Evolutionary conservation across 2,329 filamentous ascomycete species (phyloP).

Genomic region (Talaromyces atroroseus): DNA sequence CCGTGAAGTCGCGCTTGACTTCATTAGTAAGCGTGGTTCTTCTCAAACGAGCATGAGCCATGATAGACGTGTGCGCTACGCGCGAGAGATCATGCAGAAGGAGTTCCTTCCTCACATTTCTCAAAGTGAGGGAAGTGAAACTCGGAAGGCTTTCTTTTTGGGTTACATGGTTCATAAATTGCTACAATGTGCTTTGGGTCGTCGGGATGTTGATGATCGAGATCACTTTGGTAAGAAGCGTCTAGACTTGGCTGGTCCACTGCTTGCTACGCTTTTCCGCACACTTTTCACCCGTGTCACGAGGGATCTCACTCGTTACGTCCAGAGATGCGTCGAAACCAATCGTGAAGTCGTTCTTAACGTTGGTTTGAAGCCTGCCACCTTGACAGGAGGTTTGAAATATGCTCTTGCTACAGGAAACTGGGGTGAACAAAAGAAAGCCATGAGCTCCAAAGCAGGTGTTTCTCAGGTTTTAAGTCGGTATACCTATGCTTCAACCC

Average conservation of each 20-base stretch:
- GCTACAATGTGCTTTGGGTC: conserved; percentile 84
- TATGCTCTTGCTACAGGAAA: conserved; percentile 97
- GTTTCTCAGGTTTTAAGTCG: conserved; percentile 97
- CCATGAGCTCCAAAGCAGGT: conserved; percentile 87
- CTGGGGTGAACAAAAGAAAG: conserved; percentile 99
- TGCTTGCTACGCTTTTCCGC: conserved; percentile 94
- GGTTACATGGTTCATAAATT: conserved; percentile 98
- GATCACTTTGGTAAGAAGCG: conserved; percentile 99
- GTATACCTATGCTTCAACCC: conserved; percentile 92
- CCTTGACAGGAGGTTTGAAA: conserved; percentile 87
- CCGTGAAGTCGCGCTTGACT: conserved; percentile 87
- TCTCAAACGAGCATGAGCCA: conserved; percentile 64
- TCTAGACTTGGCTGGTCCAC: conserved; percentile 85
- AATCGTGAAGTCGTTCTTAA: conserved; percentile 85
- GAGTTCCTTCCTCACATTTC: conserved; percentile 96
- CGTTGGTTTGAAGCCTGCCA: conserved; percentile 83
- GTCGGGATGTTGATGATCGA: conserved; percentile 90
- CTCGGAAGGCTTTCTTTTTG: conserved; percentile 93
- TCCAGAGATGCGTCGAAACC: conserved; percentile 86
- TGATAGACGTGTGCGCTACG: conserved; percentile 86
- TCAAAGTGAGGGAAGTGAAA: conserved; percentile 89
- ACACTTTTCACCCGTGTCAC: conserved; percentile 86
- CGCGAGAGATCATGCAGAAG: conserved; percentile 91
- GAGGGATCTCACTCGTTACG: conserved; percentile 81
- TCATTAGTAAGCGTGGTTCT: conserved; percentile 86